These are phyloP conservation scores for Iodosphaeria phyllophila DNA, from an alignment of 2,329 filamentous ascomycete species.

Conservation along the genomic window DNA sequence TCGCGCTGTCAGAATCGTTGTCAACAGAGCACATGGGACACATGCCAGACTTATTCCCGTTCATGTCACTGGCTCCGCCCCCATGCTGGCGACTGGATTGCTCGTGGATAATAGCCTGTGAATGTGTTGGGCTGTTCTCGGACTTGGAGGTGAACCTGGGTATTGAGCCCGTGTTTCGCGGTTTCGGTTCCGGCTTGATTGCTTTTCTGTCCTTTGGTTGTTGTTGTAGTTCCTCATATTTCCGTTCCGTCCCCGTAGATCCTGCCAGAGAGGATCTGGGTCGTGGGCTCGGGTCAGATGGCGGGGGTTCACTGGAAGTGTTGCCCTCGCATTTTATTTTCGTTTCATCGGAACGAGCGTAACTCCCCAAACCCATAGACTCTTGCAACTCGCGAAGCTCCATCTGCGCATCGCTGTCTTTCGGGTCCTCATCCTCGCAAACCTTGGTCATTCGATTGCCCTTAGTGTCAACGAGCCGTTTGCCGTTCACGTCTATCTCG, in stretches of 20 bases:
- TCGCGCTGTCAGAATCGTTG: constrained; percentile 34
- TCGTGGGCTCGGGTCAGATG: neutral
- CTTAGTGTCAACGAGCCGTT: constrained; percentile 42
- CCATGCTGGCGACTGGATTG: too few species aligned
- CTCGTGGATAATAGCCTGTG: neutral
- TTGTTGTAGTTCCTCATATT: neutral
- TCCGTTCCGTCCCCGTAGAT: neutral
- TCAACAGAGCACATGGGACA: constrained; percentile 52
- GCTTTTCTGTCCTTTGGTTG: neutral
- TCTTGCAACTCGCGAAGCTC: constrained; percentile 46
- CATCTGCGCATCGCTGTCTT: constrained; percentile 35
- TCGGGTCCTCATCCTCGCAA: constrained; percentile 47
- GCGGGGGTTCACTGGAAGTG: neutral
- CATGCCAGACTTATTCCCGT: neutral
- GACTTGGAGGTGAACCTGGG: neutral
- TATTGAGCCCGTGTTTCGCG: neutral
- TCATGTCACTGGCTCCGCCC: too few species aligned
- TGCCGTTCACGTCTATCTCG: constrained; percentile 45
- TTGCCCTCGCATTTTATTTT: neutral
- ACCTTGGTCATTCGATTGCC: constrained; percentile 54
- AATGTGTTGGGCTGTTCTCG: neutral
- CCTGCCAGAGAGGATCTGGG: neutral
- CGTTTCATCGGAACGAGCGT: neutral
- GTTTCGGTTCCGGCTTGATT: neutral
- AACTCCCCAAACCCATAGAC: constrained; percentile 8